Base-by-base conservation (phyloP, 2,329 filamentous ascomycete genomes). In the Clonostachys chloroleuca region DNA sequence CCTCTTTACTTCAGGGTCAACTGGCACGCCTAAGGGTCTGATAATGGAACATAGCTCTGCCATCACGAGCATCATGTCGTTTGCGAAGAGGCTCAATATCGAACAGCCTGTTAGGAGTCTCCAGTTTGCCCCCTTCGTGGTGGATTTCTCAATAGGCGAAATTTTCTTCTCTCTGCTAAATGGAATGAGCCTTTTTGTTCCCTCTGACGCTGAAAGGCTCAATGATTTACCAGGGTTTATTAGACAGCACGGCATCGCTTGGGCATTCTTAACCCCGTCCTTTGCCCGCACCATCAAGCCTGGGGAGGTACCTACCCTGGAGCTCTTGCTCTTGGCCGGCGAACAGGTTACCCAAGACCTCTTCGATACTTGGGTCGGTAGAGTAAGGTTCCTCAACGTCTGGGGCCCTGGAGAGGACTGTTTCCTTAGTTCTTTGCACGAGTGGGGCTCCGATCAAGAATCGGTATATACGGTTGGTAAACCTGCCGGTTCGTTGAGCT, bases 21-120 rank as follows among this genome's bases (percentile, higher is more conserved):
- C 51, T 3, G 51, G 51, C 12, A 46, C 42, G 13, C 51, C 51
- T 17, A 52, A 53, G 39, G 51, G 51, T 42, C 33, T 53, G 10
- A 43, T 52, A 4, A 51, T 53, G 44, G 47, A 53, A 17, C 51
- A 53, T 17, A 17, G 41, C 16, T 45, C 47, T 14, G 43, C 50
- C 5, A 50, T 47, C 30, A 51, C 50, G 13, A 47, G 41, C 5
- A 47, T 50, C 8, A 10, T 50, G 16, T 50, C 30, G 4, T 43
- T 52, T 33, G 34, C 37, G 5, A 52, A 50, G 43, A 6, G 49
- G 41, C 6, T 51, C 16, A 12, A 44, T 48, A 4, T 42, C 33
- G 10, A 34, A 45, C 7, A 34, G 43, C 14, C 43, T 43, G 5
- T 43, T 45, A 54, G 18, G 34, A 52, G n/a, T 43, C 46, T 34